Conservation (phyloP, 345 rosid species). For the Orychophragmus violaceus region DNA sequence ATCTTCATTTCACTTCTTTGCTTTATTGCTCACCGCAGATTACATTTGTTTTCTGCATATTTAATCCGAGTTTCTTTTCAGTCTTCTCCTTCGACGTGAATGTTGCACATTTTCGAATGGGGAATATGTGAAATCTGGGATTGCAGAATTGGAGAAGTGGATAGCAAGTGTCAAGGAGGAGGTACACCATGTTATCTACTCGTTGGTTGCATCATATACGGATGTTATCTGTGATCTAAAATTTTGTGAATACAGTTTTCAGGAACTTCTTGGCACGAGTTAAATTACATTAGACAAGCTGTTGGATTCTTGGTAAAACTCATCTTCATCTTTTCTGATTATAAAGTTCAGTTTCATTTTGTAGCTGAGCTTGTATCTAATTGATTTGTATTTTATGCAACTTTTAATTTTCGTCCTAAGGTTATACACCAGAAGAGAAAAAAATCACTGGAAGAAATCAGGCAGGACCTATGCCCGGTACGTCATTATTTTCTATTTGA, state of each 20-base stretch:
- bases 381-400: neutral
- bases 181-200: conserved; percentile 39
- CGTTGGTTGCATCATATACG: conserved; percentile 10
- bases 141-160: conserved; percentile 97
- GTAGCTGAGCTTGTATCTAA: neutral
- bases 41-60: conserved; percentile 6
- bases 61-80: conserved; percentile 27
- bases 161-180: conserved; percentile 69
- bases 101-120: conserved; percentile 99
- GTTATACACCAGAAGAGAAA: conserved; percentile 97
- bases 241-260: conserved; percentile 50
- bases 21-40: neutral
- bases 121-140: conserved; percentile 93
- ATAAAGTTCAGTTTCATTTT: neutral
- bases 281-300: conserved; percentile 94
- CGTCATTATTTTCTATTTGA: neutral
- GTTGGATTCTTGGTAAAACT: conserved; percentile 86
- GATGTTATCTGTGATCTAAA: conserved; percentile 25
- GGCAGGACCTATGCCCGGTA: conserved; percentile 93
- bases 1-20: neutral
- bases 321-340: conserved; percentile 16
- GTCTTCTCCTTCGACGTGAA: conserved; percentile 94
- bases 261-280: conserved; percentile 99
- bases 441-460: conserved; percentile 83
- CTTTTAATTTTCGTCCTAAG: conserved; percentile 34